Evolutionary conservation across 2,329 filamentous ascomycete species (phyloP).

Genomic region (Furcasterigmium sp.): DNA sequence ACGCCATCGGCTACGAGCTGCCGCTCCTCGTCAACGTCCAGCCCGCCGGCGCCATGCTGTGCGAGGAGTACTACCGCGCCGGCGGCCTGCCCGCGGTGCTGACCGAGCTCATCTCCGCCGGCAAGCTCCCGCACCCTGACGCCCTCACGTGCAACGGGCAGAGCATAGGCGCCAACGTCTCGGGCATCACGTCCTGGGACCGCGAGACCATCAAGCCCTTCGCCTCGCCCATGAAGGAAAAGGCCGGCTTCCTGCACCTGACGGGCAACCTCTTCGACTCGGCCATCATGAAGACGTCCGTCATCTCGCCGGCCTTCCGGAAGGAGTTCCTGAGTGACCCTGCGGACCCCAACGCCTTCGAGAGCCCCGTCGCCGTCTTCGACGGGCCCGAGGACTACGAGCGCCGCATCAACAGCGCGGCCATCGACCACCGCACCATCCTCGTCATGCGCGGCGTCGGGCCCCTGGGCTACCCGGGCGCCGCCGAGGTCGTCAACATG

Average conservation of each 20-base stretch:
- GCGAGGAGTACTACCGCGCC: conserved; percentile 49
- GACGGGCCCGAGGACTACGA: conserved; percentile 46
- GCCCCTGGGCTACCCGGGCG: conserved; percentile 43
- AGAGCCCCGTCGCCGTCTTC: conserved; percentile 40
- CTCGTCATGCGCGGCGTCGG: conserved; percentile 44
- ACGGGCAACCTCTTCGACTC: conserved; percentile 42
- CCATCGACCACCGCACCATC: conserved; percentile 35
- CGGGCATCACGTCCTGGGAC: conserved; percentile 42
- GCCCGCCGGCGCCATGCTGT: conserved; percentile 45
- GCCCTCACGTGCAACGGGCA: conserved; percentile 40
- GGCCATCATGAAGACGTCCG: conserved; percentile 48
- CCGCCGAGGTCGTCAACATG: conserved; percentile 49
- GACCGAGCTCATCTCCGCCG: conserved; percentile 44
- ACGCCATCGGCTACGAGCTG: conserved; percentile 40
- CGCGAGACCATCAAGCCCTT: conserved; percentile 39
- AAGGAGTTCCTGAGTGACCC: conserved; percentile 38
- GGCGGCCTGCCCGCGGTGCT: conserved; percentile 48
- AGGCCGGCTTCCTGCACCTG: conserved; percentile 47
- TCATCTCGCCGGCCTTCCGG: conserved; percentile 39
- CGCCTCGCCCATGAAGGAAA: conserved; percentile 35
- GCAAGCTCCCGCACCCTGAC: conserved; percentile 34
- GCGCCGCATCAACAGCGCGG: conserved; percentile 32
- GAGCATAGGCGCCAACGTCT: conserved; percentile 35
- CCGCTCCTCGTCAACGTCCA: conserved; percentile 50
- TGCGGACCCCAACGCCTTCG: conserved; percentile 40